Percentiles rank a stretch among this genome's conserved stretches.
Evolutionary conservation across 1,284 basidiomycete species (phyloP).

Genomic region (Wallemia hederae): DNA sequence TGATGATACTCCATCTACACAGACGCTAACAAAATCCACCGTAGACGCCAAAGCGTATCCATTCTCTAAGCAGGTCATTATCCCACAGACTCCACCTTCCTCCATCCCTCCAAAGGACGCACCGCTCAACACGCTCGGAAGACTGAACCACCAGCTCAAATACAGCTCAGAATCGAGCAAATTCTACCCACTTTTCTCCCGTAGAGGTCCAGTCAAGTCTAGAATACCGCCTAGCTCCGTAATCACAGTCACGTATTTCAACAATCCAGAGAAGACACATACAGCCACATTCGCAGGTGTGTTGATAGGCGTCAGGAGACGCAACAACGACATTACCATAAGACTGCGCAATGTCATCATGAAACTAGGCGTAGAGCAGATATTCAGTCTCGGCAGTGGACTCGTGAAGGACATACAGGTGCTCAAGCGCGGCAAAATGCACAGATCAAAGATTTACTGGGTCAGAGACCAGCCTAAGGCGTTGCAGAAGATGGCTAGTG

Average conservation of each 20-base stretch:
- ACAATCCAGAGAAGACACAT: background rate
- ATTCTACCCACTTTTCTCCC: background rate
- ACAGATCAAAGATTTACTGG: background rate
- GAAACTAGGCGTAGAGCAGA: background rate
- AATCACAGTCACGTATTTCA: background rate
- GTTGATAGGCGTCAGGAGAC: background rate
- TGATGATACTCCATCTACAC: background rate
- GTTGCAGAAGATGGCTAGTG: background rate
- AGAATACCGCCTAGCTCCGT: background rate
- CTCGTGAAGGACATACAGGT: background rate
- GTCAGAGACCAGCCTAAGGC: background rate
- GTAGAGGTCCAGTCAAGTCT: background rate
- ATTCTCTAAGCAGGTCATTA: background rate
- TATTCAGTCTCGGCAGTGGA: background rate
- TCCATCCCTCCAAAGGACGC: background rate
- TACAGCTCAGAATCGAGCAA: background rate
- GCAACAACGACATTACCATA: background rate
- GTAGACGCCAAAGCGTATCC: background rate
- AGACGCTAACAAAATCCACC: background rate
- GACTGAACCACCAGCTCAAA: background rate
- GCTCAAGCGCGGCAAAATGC: background rate
- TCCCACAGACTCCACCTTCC: background rate
- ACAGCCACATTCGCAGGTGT: background rate
- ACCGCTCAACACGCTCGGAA: background rate
- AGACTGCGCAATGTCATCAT: background rate